Percentiles rank a stretch among this genome's conserved stretches.
phyloP scores from a whole-genome alignment of 768 basidiomycete species.

The Hygrophorus pudorinus region DNA sequence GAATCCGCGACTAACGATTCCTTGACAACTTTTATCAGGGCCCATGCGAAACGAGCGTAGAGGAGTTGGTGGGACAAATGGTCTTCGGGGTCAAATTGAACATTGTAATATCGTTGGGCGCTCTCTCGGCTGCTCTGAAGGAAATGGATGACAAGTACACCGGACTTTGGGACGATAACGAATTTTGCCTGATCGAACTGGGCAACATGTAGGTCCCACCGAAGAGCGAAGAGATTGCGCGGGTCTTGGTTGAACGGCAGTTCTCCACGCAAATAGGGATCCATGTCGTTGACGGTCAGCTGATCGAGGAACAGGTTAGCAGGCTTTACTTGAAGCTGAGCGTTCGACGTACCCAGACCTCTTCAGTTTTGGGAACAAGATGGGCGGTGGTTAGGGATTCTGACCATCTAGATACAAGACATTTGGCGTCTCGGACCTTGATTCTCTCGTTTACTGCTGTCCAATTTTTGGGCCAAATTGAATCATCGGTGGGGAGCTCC shows the following conservation, averaged over 20 bases:
- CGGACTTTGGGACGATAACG: no score
- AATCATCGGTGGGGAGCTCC: no score
- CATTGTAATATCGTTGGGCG: conserved; percentile 8
- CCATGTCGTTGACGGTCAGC: conserved; percentile 8
- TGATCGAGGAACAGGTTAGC: conserved; percentile 2
- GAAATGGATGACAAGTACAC: conserved; percentile 10
- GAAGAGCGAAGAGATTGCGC: conserved; percentile 10
- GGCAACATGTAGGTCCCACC: conserved; percentile 8
- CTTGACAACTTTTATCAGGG: conserved; percentile 7
- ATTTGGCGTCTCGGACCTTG: background rate
- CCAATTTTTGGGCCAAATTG: background rate
- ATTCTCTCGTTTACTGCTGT: background rate
- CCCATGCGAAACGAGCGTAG: conserved; percentile 13
- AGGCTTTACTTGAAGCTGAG: background rate
- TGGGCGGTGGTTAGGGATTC: conserved; percentile 5
- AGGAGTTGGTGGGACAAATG: conserved; percentile 5
- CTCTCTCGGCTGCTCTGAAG: conserved; percentile 1
- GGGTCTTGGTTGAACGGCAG: conserved; percentile 2
- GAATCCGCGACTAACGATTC: no score
- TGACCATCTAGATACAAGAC: background rate
- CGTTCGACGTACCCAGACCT: conserved; percentile 4
- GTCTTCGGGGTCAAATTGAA: conserved; percentile 7
- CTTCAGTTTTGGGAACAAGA: conserved; percentile 5
- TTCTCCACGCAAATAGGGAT: conserved; percentile 5
- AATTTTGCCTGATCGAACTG: conserved; percentile 10